phyloP scores from a whole-genome alignment of 2,329 filamentous ascomycete species.

The Gyromitra esculenta region DNA sequence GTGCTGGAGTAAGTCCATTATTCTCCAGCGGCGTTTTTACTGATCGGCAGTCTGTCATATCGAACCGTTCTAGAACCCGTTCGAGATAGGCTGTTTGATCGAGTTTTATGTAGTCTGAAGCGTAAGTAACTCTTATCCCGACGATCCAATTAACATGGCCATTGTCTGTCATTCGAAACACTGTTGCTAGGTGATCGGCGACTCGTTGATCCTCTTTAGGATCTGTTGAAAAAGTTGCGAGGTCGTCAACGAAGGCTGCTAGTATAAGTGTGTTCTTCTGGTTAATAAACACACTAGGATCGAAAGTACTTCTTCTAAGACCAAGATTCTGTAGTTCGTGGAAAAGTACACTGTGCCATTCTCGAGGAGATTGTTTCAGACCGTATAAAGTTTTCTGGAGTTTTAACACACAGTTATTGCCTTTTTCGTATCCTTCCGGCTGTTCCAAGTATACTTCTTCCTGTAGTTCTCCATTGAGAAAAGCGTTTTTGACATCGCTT shows the following conservation, averaged over 20 bases:
- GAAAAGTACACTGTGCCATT: not conserved
- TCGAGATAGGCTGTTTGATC: not conserved
- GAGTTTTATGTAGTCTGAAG: not conserved
- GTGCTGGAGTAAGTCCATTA: not conserved
- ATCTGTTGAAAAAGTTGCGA: not conserved
- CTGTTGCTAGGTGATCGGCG: not conserved
- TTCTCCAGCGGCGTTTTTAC: not conserved
- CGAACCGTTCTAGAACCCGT: not conserved
- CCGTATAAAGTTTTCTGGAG: too few relatives aligned
- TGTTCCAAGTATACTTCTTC: too few relatives aligned
- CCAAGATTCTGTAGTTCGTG: not conserved
- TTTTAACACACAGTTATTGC: too few relatives aligned
- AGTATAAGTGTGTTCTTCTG: not conserved
- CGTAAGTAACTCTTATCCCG: not conserved
- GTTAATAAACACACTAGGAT: not conserved
- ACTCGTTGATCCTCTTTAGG: not conserved
- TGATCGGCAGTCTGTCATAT: not conserved
- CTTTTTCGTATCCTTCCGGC: too few relatives aligned
- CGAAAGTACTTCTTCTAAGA: not conserved
- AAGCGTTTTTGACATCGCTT: too few relatives aligned
- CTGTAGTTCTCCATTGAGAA: too few relatives aligned
- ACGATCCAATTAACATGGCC: not conserved
- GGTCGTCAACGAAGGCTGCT: not conserved
- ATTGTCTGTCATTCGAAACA: not conserved
- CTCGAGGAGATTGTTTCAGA: not conserved